Base-by-base conservation (phyloP, 1,284 basidiomycete genomes). In the Leccinum huronense region DNA sequence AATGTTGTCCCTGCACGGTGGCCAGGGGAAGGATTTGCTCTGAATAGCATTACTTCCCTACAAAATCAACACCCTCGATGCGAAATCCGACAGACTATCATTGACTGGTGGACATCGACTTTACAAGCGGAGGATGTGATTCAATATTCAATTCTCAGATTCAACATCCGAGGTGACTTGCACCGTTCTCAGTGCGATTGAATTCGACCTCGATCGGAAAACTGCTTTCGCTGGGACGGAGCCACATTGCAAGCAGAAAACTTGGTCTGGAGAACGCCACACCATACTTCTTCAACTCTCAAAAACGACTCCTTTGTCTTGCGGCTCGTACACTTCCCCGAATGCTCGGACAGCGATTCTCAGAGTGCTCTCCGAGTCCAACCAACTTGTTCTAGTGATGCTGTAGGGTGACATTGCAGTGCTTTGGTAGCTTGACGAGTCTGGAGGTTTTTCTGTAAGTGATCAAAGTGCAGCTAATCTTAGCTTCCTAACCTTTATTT, bases 21-120 rank as follows among this genome's bases (percentile, higher is more conserved):
- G 93, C 0, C 93, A 94, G 72, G 93, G 93, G 0, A 83, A 90
- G 65, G 93, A 94, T 66, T 75, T 94, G 2, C 83, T 90, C 60
- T 94, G 90, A 23, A 23, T 23, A 23, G 90, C 78, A 36, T 36
- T 36, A 36, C 38, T 16, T 7, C 14, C 16, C 38, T 40, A 8
- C 38, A 7, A 23, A 23, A 23, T 7, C 38, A 40, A 16, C 38
- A 40, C 14, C 38, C 38, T 14, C 54, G 45, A 75, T 75, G 73
- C 73, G 75, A 63, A 75, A 75, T 69, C 73, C 77, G 60, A 64
- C 71, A 1, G n/a, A 56, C 67, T 2, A 62, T 68, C 48, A 23
- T 23, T 23, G 23, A 23, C 23, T 23, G 23, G 23, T 66, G 64
- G 8, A 45, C 60, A 54, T 75, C 60, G 42, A 58, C 48, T 9